Percentiles rank a stretch among this genome's conserved stretches.
These are phyloP conservation scores for Dioscorea alata DNA, from an alignment of 106 monocot genomes.

Conservation along the genomic window DNA sequence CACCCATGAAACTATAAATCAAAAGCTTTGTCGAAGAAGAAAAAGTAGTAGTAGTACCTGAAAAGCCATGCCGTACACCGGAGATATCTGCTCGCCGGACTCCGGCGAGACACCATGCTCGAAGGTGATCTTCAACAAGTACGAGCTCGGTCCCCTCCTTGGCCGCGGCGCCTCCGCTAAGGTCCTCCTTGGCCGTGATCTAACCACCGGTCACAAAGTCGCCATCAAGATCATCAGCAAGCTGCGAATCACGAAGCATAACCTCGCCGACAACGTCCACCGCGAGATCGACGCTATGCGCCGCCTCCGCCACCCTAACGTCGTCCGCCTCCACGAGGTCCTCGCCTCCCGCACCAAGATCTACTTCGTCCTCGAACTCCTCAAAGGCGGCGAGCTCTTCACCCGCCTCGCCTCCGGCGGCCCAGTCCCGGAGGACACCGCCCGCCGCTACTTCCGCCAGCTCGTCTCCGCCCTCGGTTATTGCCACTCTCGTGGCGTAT, in stretches of 20 bases:
- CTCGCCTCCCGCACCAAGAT: constrained; percentile 28
- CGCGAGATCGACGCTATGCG: constrained; percentile 30
- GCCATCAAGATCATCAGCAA: constrained; percentile 28
- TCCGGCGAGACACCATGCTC: neutral
- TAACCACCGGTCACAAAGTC: constrained; percentile 25
- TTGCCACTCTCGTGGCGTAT: constrained; percentile 21
- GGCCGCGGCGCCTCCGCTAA: constrained; percentile 37
- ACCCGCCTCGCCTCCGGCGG: constrained; percentile 7
- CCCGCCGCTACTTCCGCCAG: constrained; percentile 27
- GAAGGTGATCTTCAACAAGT: constrained; percentile 25
- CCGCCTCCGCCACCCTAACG: constrained; percentile 34
- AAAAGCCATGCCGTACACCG: constrained; percentile 1
- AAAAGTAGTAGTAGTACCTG: neutral
- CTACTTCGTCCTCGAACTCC: constrained; percentile 32
- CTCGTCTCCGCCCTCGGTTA: constrained; percentile 22
- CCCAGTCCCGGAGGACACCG: constrained; percentile 8
- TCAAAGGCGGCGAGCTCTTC: constrained; percentile 26
- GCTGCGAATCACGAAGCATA: neutral
- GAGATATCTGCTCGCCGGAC: neutral
- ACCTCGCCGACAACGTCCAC: neutral
- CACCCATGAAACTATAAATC: neutral
- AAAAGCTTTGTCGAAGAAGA: neutral
- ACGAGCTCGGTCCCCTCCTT: constrained; percentile 32
- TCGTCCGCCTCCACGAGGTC: constrained; percentile 28
- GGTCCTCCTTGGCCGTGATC: constrained; percentile 33